Percentiles rank a stretch among this genome's conserved stretches.
Evolutionary conservation across 176 grass and related monocot genomes (phyloP).

Genomic region (Oryza glumipatula): DNA sequence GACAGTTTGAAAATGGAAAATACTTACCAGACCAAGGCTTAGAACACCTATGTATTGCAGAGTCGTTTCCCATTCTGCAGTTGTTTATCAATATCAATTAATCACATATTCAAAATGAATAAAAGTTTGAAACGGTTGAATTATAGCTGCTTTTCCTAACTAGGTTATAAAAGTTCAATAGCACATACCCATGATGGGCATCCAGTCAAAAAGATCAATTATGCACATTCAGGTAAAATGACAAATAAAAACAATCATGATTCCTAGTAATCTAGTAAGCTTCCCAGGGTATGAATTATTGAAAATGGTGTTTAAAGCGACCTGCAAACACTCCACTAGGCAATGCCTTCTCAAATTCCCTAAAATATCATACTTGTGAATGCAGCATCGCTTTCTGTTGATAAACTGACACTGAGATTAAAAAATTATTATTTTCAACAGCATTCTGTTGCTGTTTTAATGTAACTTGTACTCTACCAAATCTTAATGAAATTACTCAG

Average conservation of each 20-base stretch:
- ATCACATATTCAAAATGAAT: not conserved
- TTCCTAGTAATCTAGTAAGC: too few relatives aligned
- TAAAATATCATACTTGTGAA: not conserved
- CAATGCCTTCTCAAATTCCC: slow-evolving; percentile 3
- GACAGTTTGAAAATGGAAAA: slow-evolving; percentile 12
- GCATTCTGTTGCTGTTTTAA: too few relatives aligned
- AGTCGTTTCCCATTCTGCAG: slow-evolving; percentile 88
- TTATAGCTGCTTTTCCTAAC: not conserved
- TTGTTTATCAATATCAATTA: slow-evolving; percentile 9
- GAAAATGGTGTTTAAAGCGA: slow-evolving; percentile 20
- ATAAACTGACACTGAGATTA: not conserved
- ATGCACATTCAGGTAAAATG: not conserved
- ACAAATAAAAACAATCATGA: not conserved
- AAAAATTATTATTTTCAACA: not conserved
- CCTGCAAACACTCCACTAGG: not conserved
- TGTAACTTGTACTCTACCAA: too few relatives aligned
- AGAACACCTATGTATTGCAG: slow-evolving; percentile 79
- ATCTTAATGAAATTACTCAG: too few relatives aligned
- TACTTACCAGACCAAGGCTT: slow-evolving; percentile 76
- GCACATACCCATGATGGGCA: not conserved
- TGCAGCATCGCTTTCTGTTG: not conserved
- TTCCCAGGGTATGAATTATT: not conserved
- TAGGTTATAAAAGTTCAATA: not conserved
- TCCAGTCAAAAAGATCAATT: not conserved
- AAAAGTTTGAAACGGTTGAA: not conserved